Percentiles rank a stretch among this genome's conserved stretches.
Evolutionary conservation across 768 basidiomycete species (phyloP).

Genomic region (Steccherinum ochraceum): DNA sequence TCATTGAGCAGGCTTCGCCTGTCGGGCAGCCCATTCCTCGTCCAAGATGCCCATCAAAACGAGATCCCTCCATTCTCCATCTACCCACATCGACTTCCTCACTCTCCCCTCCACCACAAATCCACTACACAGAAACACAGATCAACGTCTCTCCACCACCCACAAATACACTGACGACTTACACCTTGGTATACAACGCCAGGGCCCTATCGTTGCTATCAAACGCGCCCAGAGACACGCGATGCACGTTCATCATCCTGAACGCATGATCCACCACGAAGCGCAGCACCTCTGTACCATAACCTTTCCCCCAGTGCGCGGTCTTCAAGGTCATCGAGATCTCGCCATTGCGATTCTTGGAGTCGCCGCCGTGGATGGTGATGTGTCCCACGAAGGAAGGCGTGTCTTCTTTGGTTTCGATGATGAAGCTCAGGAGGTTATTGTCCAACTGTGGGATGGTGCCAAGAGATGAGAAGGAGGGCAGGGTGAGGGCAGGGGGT

Average conservation of each 20-base stretch:
- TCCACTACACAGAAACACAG: constrained; percentile 13
- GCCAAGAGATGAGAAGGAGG: neutral
- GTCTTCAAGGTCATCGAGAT: constrained; percentile 26
- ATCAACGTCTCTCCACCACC: neutral
- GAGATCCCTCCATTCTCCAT: constrained; percentile 22
- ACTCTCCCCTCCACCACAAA: constrained; percentile 23
- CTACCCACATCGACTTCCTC: constrained; percentile 20
- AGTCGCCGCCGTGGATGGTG: constrained; percentile 19
- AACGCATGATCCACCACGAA: constrained; percentile 38
- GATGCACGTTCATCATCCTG: constrained; percentile 31
- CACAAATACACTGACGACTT: constrained; percentile 15
- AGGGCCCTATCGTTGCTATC: constrained; percentile 33
- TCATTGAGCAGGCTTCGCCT: too few species aligned
- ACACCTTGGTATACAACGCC: constrained; percentile 36
- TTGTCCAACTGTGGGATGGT: neutral
- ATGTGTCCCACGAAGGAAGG: constrained; percentile 28
- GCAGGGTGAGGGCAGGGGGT: neutral
- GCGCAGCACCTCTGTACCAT: constrained; percentile 33
- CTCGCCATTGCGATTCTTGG: constrained; percentile 25
- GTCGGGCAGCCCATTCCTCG: constrained; percentile 15
- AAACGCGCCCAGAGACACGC: constrained; percentile 34
- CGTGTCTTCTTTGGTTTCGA: constrained; percentile 21
- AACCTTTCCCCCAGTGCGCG: constrained; percentile 33
- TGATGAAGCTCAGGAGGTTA: constrained; percentile 20
- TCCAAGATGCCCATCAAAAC: constrained; percentile 22